These are phyloP conservation scores for Diversispora epigaea DNA, from an alignment of 192 early-diverging fungal species.

Conservation along the genomic window DNA sequence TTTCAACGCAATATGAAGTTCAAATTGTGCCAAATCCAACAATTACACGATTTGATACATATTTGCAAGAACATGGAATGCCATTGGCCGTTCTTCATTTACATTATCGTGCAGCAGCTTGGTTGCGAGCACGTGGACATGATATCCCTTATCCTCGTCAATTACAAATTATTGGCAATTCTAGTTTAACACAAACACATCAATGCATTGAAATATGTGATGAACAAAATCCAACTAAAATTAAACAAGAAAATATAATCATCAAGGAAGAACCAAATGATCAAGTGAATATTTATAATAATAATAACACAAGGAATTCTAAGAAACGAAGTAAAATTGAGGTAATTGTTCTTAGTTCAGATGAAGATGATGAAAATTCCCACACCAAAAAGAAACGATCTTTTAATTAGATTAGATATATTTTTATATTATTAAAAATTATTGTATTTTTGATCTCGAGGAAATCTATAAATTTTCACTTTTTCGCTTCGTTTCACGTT, in stretches of 20 bases:
- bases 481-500: too few species aligned
- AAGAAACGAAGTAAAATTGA: not conserved
- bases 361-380: not conserved
- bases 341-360: constrained; percentile 9
- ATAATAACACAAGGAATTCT: not conserved
- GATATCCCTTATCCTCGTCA: not conserved
- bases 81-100: constrained; percentile 13
- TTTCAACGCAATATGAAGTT: constrained; percentile 13
- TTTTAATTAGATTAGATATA: not conserved
- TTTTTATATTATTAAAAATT: too few species aligned
- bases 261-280: constrained; percentile 17
- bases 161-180: not conserved
- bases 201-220: not conserved
- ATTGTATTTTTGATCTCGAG: too few species aligned
- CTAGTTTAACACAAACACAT: not conserved
- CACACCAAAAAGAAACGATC: not conserved
- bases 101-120: constrained; percentile 14
- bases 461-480: too few species aligned
- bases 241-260: not conserved
- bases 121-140: not conserved
- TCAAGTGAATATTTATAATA: not conserved
- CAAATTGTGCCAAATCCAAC: not conserved
- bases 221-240: not conserved
- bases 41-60: constrained; percentile 6
- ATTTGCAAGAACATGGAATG: constrained; percentile 4